Base-by-base conservation (phyloP, 2,329 filamentous ascomycete species). In the Trichoderma sp. region DNA sequence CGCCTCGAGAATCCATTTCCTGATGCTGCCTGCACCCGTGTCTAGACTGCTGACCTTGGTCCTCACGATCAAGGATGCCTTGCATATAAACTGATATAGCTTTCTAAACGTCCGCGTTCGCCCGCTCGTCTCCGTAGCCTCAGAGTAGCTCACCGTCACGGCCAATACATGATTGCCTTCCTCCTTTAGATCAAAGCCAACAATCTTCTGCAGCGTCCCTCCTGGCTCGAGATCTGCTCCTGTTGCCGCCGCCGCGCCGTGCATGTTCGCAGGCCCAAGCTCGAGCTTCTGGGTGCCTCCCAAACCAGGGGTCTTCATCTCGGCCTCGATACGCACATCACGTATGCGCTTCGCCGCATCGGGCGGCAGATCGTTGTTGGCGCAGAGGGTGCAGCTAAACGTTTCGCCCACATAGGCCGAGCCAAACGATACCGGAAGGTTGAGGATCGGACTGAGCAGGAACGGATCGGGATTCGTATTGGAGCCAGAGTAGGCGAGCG, bases 371-470 rank as follows among this genome's bases (percentile, higher is more conserved):
- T 98, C 94, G 77, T 97, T 94, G 82, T 97, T 97, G n/a, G 92
- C 94, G 80, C 94, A 97, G 25, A 98, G 85, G 1, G 94, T 97
- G 80, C 95, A 99, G 71, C 90, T 90, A 80, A 99, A 98, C 0
- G 90, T 93, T 81, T 98, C 94, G 73, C 95, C 95, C 22, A 98
- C 94, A 78, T 97, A 97, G 9, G 94, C 94, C 13, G 92, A 94
- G 53, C 94, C 94, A 78, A 99, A 98, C 0, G 93, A 91, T 17
- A 93, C 90, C 10, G 95, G 94, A 1, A 98, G 89, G 56, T 92
- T 95, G 74, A 98, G 86, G 64, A 89, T 83, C 1, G 87, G 87
- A 37, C 84, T 85, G 70, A 90, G 83, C 69, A 89, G 77, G 76
- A 88, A 88, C 7, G 86, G 84, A 15, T 81, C 78, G 4, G 85